Conservation (phyloP, 2,329 filamentous ascomycete species). For the Trichoderma endophyticum region DNA sequence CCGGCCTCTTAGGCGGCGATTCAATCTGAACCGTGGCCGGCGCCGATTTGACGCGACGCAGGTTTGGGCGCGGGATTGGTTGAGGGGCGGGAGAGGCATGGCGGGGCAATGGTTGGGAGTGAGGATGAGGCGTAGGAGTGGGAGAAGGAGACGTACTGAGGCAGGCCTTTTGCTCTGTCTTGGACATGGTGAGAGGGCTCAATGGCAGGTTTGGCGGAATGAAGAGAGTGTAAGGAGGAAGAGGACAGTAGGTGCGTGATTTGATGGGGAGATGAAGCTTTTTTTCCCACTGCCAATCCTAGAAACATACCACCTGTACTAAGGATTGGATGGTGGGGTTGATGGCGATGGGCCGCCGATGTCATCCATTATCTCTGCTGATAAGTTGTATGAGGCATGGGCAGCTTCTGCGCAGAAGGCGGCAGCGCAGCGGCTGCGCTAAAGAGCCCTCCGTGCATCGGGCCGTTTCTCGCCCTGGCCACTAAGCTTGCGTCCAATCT, state of each 20-base stretch:
- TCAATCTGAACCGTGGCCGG: constrained; percentile 21
- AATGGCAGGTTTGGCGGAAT: neutral
- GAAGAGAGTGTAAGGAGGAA: constrained; percentile 17
- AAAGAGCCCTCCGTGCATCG: constrained; percentile 12
- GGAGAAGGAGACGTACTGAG: constrained; percentile 53
- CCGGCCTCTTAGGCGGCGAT: constrained; percentile 24
- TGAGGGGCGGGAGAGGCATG: constrained; percentile 3
- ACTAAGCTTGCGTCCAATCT: neutral
- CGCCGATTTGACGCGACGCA: constrained; percentile 25
- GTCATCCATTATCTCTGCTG: neutral
- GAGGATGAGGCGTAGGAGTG: constrained; percentile 33
- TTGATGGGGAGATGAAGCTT: constrained; percentile 25
- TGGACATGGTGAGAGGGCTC: constrained; percentile 44
- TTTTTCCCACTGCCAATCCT: neutral
- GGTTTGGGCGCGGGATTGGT: constrained; percentile 20
- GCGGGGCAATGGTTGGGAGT: constrained; percentile 26
- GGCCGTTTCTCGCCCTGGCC: constrained; percentile 7
- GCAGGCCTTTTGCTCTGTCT: constrained; percentile 58
- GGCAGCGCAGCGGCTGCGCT: neutral
- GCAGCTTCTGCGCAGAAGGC: neutral
- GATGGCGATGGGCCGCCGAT: constrained; percentile 18
- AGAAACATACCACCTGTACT: constrained; percentile 16
- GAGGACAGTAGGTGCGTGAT: constrained; percentile 28
- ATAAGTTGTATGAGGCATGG: constrained; percentile 4
- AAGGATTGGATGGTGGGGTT: constrained; percentile 22